A percentile compares a stretch with the other conserved stretches of the same genome.
phyloP scores from a whole-genome alignment of 768 basidiomycete genomes.

The Boletus rubescentipes region DNA sequence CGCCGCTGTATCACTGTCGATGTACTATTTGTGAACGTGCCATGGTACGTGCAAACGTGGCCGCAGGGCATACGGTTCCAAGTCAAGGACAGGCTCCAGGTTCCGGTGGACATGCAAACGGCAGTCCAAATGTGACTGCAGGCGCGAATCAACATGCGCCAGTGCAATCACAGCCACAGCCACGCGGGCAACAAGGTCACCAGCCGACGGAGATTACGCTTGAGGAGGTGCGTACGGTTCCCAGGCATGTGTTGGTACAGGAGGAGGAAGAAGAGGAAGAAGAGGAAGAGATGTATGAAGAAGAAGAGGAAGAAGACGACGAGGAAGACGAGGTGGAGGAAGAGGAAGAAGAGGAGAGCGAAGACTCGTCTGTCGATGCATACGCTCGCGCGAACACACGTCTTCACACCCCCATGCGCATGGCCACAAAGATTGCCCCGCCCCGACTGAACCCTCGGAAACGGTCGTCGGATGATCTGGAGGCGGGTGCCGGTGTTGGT shows the following conservation, averaged over 20 bases:
- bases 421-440: constrained; percentile 12
- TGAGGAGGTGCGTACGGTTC: constrained; percentile 23
- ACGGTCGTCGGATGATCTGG: constrained; percentile 39
- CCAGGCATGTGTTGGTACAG: constrained; percentile 21
- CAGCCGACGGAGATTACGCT: constrained; percentile 23
- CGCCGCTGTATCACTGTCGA: constrained; percentile 67
- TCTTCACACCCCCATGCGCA: constrained; percentile 3
- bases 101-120: background rate
- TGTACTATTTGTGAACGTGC: constrained; percentile 76
- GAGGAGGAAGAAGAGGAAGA: constrained; percentile 36
- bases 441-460: constrained; percentile 30
- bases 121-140: background rate
- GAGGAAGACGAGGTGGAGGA: constrained; percentile 29
- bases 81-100: constrained; percentile 21
- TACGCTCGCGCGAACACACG: constrained; percentile 6
- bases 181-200: constrained; percentile 11
- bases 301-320: constrained; percentile 25
- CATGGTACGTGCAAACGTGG: constrained; percentile 49
- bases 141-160: constrained; percentile 7
- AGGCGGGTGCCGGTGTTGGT: constrained; percentile 5
- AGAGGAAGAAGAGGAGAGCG: constrained; percentile 37
- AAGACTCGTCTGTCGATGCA: constrained; percentile 18
- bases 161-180: background rate
- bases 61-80: constrained; percentile 37
- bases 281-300: constrained; percentile 18